Conservation (phyloP, 768 basidiomycete genomes). For the Mycena galopus region DNA sequence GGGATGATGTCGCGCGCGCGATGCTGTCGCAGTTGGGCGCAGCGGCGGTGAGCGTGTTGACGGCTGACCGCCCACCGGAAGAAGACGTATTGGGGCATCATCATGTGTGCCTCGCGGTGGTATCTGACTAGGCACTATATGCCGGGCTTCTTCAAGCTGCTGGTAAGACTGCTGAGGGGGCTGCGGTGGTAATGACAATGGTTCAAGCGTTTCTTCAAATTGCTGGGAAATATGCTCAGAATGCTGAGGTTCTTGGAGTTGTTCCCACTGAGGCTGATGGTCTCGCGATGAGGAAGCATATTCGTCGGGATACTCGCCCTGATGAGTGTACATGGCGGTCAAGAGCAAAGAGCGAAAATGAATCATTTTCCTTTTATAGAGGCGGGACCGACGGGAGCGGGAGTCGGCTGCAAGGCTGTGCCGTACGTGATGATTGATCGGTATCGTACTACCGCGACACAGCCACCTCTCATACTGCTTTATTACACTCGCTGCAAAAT, state of each 20-base stretch:
- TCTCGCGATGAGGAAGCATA: slow-evolving; percentile 58
- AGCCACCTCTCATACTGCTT: no score
- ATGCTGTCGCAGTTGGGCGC: slow-evolving; percentile 32
- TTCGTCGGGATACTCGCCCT: slow-evolving; percentile 52
- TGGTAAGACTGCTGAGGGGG: slow-evolving; percentile 33
- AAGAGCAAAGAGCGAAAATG: slow-evolving; percentile 41
- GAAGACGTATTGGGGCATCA: slow-evolving; percentile 47
- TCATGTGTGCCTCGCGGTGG: slow-evolving; percentile 41
- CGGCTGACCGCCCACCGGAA: slow-evolving; percentile 42
- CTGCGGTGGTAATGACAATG: neutral
- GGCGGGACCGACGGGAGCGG: neutral
- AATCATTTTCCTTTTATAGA: neutral
- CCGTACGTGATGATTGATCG: no score
- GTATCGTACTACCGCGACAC: no score
- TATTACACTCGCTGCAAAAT: no score
- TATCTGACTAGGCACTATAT: slow-evolving; percentile 47
- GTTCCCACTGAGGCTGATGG: slow-evolving; percentile 45
- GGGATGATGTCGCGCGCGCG: slow-evolving; percentile 36
- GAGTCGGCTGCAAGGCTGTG: no score
- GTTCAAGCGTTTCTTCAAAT: slow-evolving; percentile 30
- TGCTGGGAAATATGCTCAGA: slow-evolving; percentile 40
- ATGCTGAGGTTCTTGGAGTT: slow-evolving; percentile 40
- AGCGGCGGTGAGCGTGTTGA: slow-evolving; percentile 37
- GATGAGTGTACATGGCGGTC: slow-evolving; percentile 56
- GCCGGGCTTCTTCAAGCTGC: slow-evolving; percentile 32